phyloP scores from a whole-genome alignment of 2,329 filamentous ascomycete genomes.

The Fusarium sp. region DNA sequence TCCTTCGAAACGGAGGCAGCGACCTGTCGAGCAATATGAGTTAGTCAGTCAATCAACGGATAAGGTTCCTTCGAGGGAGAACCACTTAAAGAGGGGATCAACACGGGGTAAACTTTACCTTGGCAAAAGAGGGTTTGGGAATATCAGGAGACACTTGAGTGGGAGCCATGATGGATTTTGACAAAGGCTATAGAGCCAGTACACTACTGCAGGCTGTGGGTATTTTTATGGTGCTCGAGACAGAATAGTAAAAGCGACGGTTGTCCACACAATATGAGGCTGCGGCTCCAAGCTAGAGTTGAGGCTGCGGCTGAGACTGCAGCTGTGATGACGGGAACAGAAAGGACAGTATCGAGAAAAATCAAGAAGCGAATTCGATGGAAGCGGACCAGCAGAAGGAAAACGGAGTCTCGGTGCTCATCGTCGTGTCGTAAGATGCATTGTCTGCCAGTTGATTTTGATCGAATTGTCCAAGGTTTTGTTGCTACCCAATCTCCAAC shows the following conservation, averaged over 20 bases:
- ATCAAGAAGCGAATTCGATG: constrained; percentile 68
- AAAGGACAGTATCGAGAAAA: constrained; percentile 50
- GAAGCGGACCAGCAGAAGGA: constrained; percentile 63
- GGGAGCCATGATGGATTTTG: constrained; percentile 58
- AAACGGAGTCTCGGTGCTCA: constrained; percentile 65
- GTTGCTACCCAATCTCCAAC: constrained; percentile 31
- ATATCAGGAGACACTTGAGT: constrained; percentile 60
- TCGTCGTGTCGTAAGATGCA: constrained; percentile 61
- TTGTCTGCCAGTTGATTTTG: constrained; percentile 47
- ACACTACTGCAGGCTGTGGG: constrained; percentile 35
- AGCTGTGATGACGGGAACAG: constrained; percentile 47
- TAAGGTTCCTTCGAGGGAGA: constrained; percentile 8
- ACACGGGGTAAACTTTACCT: constrained; percentile 61
- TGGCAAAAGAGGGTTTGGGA: constrained; percentile 78
- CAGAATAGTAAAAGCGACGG: constrained; percentile 29
- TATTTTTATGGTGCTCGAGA: constrained; percentile 32
- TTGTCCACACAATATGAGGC: constrained; percentile 37
- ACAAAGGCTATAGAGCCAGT: constrained; percentile 41
- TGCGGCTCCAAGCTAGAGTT: constrained; percentile 27
- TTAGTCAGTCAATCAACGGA: constrained; percentile 36
- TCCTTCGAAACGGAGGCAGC: constrained; percentile 58
- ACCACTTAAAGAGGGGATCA: constrained; percentile 21
- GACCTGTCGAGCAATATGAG: constrained; percentile 54
- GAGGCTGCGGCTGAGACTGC: constrained; percentile 37
- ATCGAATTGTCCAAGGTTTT: constrained; percentile 32